Conservation (phyloP, 805 yeast species). For the Hanseniaspora jakobsenii region DNA sequence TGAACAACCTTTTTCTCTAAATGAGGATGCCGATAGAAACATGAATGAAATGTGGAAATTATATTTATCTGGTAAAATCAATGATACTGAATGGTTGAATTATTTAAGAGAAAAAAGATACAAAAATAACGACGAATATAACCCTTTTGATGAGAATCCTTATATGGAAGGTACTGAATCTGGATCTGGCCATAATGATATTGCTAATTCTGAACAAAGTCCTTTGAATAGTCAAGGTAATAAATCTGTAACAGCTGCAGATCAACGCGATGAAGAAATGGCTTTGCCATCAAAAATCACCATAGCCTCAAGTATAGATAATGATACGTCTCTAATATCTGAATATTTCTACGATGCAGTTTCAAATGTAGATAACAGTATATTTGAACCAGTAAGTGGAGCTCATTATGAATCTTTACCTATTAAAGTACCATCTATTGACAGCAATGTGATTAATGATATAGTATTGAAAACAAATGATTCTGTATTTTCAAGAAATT, state of each 20-base stretch:
- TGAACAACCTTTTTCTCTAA: no score
- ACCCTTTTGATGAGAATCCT: background rate
- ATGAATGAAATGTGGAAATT: no score
- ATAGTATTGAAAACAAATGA: background rate
- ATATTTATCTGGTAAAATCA: slow-evolving; percentile 5
- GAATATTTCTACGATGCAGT: slow-evolving; percentile 14
- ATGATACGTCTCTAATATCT: slow-evolving; percentile 11
- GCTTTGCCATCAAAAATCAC: background rate
- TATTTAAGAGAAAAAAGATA: slow-evolving; percentile 3
- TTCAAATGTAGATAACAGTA: background rate
- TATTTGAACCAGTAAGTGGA: background rate
- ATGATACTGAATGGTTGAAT: slow-evolving; percentile 10
- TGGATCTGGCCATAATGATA: background rate
- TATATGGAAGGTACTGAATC: background rate
- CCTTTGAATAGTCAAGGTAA: no score
- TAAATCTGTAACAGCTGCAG: no score
- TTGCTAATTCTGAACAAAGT: background rate
- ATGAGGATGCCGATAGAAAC: no score
- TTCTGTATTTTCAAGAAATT: slow-evolving; percentile 2
- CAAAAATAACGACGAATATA: background rate
- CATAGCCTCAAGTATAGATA: slow-evolving; percentile 3
- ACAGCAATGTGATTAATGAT: background rate
- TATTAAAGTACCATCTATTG: background rate
- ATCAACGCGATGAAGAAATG: background rate
- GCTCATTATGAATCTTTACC: slow-evolving; percentile 10